Base-by-base conservation (phyloP, 139 green algal genomes). In the Dunaliella sp. region DNA sequence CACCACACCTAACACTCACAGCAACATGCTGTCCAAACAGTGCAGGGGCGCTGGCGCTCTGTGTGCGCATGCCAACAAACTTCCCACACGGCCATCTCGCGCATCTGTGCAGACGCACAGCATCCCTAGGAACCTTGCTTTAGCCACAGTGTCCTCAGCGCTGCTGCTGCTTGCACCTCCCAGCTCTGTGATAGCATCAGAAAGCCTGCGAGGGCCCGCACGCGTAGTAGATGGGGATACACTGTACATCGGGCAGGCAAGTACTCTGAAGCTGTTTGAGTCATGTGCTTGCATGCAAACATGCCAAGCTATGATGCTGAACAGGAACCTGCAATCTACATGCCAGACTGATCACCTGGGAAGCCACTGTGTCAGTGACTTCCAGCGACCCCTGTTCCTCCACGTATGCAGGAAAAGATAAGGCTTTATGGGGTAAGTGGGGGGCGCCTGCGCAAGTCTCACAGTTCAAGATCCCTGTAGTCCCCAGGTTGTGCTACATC, bases 371-470 rank as follows among this genome's bases (percentile, higher is more conserved):
- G n/a, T n/a, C n/a, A n/a, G n/a, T n/a, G n/a, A n/a, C 48, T 26
- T 26, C 16, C 48, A 65, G 48, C 7, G 7, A 65, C 16, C 48
- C 48, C 48, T 65, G 7, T 16, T 26, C 48, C 16, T 16, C 16
- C 48, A 26, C 16, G 7, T 16, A 7, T 65, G 48, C 48, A 65
- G 0, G 24, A 92, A 34, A 81, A 87, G 57, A 83, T 93, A 22
- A 81, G 95, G 1, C 77, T 98, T 58, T 96, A 93, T 82, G 95
- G 92, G 0, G 85, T 85, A 48, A 85, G 81, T 65, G 48, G 7
- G 7, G 48, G 16, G 48, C 48, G 16, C 7, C 48, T 26, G 48
- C 48, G 16, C 48, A 65, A 65, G n/a, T 1, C 37, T 24, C 2
- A 81, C 2, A 38, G 22, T 37, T 36, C 76, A 38, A 12, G 30